A percentile compares a stretch with the other conserved stretches of the same genome.
Evolutionary conservation across 441 rosid genomes (phyloP).

Genomic region (Theobroma grandiflorum): DNA sequence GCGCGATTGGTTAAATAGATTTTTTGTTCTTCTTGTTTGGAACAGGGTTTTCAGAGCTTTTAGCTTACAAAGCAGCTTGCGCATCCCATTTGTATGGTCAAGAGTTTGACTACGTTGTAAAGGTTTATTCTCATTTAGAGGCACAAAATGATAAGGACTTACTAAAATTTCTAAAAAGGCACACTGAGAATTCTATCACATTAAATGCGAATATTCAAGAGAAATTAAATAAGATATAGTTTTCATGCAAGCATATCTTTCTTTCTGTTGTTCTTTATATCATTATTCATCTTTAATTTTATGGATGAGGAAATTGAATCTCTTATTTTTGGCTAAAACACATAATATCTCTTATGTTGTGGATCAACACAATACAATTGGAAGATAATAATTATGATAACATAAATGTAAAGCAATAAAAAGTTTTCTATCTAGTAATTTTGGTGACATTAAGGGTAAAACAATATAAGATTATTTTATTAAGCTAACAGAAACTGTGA

Average conservation of each 20-base stretch:
- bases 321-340: no score
- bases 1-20: not conserved
- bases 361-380: no score
- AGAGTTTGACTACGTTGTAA: constrained; percentile 55
- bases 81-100: constrained; percentile 73
- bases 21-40: not conserved
- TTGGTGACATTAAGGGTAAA: no score
- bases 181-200: constrained; percentile 31
- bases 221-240: not conserved
- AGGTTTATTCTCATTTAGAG: constrained; percentile 42
- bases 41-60: constrained; percentile 62
- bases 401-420: no score
- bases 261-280: no score
- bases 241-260: not conserved
- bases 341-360: no score
- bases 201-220: constrained; percentile 17
- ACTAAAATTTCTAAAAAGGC: constrained; percentile 32
- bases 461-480: no score
- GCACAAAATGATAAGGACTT: constrained; percentile 33
- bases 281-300: not conserved
- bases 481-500: no score
- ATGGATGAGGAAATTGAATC: not conserved
- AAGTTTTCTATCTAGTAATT: no score
- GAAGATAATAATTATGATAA: no score
- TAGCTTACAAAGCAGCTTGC: constrained; percentile 78